Conservation (phyloP, 2,329 filamentous ascomycete species). For the Tolypocladium cylindrosporum region DNA sequence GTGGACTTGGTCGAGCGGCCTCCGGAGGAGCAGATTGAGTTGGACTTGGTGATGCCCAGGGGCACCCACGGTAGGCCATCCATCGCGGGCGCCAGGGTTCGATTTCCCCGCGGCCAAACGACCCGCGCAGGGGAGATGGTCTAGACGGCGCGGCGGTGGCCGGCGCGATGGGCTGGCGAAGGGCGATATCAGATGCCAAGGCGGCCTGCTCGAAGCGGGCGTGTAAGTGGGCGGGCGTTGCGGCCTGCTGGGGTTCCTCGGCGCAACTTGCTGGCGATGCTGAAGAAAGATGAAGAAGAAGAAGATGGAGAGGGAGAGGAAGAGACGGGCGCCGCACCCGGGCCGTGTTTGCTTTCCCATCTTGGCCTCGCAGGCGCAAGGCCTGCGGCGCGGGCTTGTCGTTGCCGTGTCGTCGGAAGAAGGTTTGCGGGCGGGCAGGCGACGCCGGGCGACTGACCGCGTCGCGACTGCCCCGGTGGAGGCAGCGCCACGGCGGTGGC, state of each 20-base stretch:
- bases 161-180: too few species aligned
- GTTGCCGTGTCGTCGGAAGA: neutral
- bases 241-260: too few species aligned
- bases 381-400: neutral
- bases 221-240: neutral
- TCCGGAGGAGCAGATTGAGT: conserved; percentile 17
- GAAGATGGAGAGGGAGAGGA: neutral
- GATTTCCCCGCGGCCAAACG: neutral
- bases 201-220: too few species aligned
- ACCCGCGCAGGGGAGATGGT: neutral
- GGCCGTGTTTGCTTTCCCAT: neutral
- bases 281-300: neutral
- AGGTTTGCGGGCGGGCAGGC: neutral
- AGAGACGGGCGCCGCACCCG: neutral
- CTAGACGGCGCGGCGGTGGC: neutral
- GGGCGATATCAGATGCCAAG: too few species aligned
- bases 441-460: neutral
- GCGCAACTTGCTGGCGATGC: neutral
- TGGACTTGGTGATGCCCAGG: conserved; percentile 22
- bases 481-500: neutral
- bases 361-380: neutral
- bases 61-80: conserved; percentile 6
- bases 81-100: neutral
- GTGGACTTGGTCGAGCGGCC: conserved; percentile 15
- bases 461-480: neutral